Percentiles rank a stretch among this genome's conserved stretches.
Evolutionary conservation across 495 filamentous ascomycete species (phyloP).

Genomic region (Hyaloscypha bicolor): DNA sequence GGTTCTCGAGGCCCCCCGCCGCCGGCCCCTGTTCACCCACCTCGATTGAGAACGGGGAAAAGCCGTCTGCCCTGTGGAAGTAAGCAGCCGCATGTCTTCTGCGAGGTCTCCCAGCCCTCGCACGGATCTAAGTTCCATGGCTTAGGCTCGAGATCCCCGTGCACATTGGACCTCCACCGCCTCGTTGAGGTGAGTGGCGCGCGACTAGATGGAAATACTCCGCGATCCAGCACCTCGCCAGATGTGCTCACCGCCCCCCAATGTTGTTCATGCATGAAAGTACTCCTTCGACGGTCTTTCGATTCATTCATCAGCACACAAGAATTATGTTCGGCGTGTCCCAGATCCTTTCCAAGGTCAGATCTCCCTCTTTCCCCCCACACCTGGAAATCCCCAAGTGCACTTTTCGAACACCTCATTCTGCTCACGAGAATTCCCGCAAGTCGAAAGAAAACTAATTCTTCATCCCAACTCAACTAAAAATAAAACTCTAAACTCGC

Average conservation of each 20-base stretch:
- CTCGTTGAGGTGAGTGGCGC: not conserved
- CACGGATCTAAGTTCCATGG: not conserved
- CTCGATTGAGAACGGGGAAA: not conserved
- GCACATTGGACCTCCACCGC: not conserved
- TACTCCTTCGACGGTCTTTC: not conserved
- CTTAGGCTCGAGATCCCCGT: constrained; percentile 14
- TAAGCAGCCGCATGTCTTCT: constrained; percentile 6
- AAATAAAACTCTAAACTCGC: not conserved
- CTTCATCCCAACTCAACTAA: not conserved
- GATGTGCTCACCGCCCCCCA: not conserved
- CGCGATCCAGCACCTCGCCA: not conserved
- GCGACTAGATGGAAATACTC: not conserved
- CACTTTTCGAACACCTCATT: not conserved
- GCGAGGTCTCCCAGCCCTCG: not conserved
- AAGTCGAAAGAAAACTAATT: not conserved
- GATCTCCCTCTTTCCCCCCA: not conserved
- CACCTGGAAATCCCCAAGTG: no score
- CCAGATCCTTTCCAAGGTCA: not conserved
- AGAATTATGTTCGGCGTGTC: not conserved
- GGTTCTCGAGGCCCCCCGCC: not conserved
- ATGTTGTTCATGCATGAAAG: not conserved
- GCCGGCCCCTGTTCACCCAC: not conserved
- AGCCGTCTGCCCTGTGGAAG: not conserved
- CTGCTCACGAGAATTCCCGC: not conserved
- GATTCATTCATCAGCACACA: not conserved